Evolutionary conservation across 768 basidiomycete genomes (phyloP).

Genomic region (Galerina sulciceps): DNA sequence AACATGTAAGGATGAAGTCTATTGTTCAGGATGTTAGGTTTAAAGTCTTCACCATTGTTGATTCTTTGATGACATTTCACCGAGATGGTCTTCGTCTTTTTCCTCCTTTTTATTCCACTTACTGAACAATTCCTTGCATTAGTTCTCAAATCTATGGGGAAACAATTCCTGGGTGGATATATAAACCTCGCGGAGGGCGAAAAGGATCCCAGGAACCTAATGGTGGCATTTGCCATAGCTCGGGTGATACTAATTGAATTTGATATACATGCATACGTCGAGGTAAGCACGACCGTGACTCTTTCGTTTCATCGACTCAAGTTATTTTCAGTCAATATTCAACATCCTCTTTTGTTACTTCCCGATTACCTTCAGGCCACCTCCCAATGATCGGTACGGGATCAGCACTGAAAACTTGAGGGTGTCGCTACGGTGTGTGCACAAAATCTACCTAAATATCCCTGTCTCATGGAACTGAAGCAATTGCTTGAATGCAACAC

Average conservation of each 20-base stretch:
- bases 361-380: constrained; percentile 95
- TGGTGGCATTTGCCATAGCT: constrained; percentile 87
- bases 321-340: constrained; percentile 71
- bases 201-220: constrained; percentile 94
- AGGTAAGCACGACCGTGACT: constrained; percentile 53
- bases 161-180: constrained; percentile 77
- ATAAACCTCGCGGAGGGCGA: constrained; percentile 88
- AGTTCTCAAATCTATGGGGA: constrained; percentile 77
- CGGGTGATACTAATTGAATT: constrained; percentile 90
- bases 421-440: constrained; percentile 60
- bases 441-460: background rate
- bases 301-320: background rate
- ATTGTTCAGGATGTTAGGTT: constrained; percentile 84
- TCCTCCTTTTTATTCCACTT: background rate
- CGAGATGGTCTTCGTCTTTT: constrained; percentile 54
- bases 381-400: constrained; percentile 91
- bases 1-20: constrained; percentile 79
- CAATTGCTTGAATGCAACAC: constrained; percentile 75
- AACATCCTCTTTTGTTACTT: constrained; percentile 98
- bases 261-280: constrained; percentile 72
- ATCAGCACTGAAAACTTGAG: constrained; percentile 90
- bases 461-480: constrained; percentile 36
- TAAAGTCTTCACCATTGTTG: constrained; percentile 79
- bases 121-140: constrained; percentile 5
- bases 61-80: constrained; percentile 74